Base-by-base conservation (phyloP, 768 basidiomycete genomes). In the Phylloporus sp. region DNA sequence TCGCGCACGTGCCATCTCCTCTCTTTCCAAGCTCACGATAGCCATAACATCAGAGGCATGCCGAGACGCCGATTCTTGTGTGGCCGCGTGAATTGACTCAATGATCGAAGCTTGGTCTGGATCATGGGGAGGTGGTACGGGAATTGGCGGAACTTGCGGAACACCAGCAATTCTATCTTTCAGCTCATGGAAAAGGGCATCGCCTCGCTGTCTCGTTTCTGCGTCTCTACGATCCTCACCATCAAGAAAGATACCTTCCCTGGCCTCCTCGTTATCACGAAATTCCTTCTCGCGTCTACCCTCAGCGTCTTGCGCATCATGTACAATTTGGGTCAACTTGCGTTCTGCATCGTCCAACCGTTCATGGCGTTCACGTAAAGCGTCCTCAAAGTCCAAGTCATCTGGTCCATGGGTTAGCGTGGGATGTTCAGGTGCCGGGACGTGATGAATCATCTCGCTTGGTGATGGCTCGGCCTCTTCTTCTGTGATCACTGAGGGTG, bases 271-370 rank as follows among this genome's bases (percentile, higher is more conserved):
- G 52, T 80, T 78, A 2, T 70, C 70, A 16, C 79, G 76, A 69
- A 88, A 90, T 27, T 83, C 80, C 8, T 64, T 66, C 50, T 91
- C 88, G 10, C 88, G 79, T 41, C 72, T 72, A 23, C 80, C 76
- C 59, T 91, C 89, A 1, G 79, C 80, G 45, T 80, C 79, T 31
- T 78, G 76, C 0, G 81, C 78, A 2, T 75, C 74, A 8, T 73
- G 71, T 9, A 75, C 72, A 6, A 79, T 71, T 27, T 78, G 71
- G 4, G 74, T 71, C 12, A 89, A 62, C 20, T 75, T 74, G 18
- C 71, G 67, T 45, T 83, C 80, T 18, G 80, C 73, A 0, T 80
- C 82, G 10, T 76, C 76, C 23, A 90, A 72, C 18, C 80, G 80
- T 49, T 81, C 76, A 1, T 80, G 67, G 10, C 78, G 78, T 28